A percentile compares a stretch with the other conserved stretches of the same genome.
phyloP scores from a whole-genome alignment of 352 stramenopile genomes.

The Phytophthora europaea region DNA sequence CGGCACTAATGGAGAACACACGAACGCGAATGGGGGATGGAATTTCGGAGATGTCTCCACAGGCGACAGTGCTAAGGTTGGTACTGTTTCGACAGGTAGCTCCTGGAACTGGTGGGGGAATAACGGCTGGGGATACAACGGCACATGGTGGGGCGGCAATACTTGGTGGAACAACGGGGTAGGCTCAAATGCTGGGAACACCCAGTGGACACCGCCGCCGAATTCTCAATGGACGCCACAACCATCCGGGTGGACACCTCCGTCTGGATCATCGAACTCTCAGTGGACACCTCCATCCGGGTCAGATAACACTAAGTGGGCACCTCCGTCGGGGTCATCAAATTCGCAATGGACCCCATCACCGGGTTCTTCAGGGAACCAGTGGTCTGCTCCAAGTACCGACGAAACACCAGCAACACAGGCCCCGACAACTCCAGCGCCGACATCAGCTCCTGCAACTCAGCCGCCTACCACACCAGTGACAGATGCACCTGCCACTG shows the following conservation, averaged over 20 bases:
- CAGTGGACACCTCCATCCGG: constrained; percentile 16
- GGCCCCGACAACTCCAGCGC: constrained; percentile 5
- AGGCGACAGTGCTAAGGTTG: constrained; percentile 28
- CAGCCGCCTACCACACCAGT: neutral
- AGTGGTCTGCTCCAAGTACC: constrained; percentile 22
- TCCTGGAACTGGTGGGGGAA: constrained; percentile 28
- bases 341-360: constrained; percentile 20
- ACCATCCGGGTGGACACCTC: constrained; percentile 11
- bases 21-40: constrained; percentile 35
- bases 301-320: neutral
- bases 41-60: constrained; percentile 39
- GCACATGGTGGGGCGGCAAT: constrained; percentile 15
- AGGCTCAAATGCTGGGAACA: constrained; percentile 1
- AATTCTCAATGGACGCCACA: constrained; percentile 1
- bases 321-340: neutral
- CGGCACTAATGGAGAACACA: constrained; percentile 25
- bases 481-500: neutral
- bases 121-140: constrained; percentile 22
- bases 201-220: constrained; percentile 1
- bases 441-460: constrained; percentile 10
- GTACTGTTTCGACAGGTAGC: constrained; percentile 8
- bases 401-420: constrained; percentile 9
- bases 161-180: constrained; percentile 2
- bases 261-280: neutral
- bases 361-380: neutral